A percentile compares a stretch with the other conserved stretches of the same genome.
Conservation (phyloP, 805 yeast genomes). For the Candida piceae region DNA sequence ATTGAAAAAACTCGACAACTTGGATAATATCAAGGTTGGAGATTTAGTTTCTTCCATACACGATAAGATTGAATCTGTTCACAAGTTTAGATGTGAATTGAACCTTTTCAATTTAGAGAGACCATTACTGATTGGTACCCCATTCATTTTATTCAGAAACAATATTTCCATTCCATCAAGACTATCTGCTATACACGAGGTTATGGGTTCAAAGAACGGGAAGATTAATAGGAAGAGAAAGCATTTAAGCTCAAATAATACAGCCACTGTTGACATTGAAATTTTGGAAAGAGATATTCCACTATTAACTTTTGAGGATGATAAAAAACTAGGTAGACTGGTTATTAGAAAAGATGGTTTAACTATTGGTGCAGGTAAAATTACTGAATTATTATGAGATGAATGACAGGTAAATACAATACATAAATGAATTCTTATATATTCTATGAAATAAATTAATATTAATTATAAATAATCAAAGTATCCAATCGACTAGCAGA, state of each 20-base stretch:
- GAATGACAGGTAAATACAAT: too few species aligned
- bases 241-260: slow-evolving; percentile 57
- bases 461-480: slow-evolving; percentile 9
- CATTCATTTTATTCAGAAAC: slow-evolving; percentile 72
- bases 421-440: too few species aligned
- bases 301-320: slow-evolving; percentile 41
- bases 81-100: slow-evolving; percentile 50
- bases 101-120: slow-evolving; percentile 60
- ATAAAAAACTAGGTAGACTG: slow-evolving; percentile 55
- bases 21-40: slow-evolving; percentile 51
- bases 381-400: slow-evolving; percentile 13
- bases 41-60: slow-evolving; percentile 49
- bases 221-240: slow-evolving; percentile 45
- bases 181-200: slow-evolving; percentile 41
- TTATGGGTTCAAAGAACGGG: slow-evolving; percentile 26
- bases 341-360: slow-evolving; percentile 66
- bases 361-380: slow-evolving; percentile 52
- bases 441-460: too few species aligned
- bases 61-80: slow-evolving; percentile 36
- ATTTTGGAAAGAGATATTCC: slow-evolving; percentile 48
- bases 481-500: slow-evolving; percentile 48
- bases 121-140: slow-evolving; percentile 77
- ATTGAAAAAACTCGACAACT: slow-evolving; percentile 30
- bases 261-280: slow-evolving; percentile 54
- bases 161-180: slow-evolving; percentile 68